phyloP scores from a whole-genome alignment of 352 stramenopile species.

The Phytophthora ramorum region DNA sequence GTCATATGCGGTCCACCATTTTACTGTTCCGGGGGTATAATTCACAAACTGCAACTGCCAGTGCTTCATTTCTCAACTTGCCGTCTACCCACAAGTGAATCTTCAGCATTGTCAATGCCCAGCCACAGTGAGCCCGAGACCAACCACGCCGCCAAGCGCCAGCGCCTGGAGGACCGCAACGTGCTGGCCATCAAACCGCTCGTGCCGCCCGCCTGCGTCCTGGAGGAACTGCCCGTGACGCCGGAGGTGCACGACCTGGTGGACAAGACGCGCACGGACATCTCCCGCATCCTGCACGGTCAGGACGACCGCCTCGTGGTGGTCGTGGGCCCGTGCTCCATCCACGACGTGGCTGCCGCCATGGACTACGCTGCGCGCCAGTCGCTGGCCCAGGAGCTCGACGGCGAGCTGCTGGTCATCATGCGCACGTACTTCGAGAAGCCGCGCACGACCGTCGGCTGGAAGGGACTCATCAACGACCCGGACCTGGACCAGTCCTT shows the following conservation, averaged over 20 bases:
- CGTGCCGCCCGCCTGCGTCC: slow-evolving; percentile 68
- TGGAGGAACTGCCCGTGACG: slow-evolving; percentile 80
- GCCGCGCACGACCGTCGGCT: slow-evolving; percentile 85
- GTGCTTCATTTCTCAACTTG: not conserved
- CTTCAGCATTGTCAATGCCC: not conserved
- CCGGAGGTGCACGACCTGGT: slow-evolving; percentile 74
- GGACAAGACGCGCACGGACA: slow-evolving; percentile 51
- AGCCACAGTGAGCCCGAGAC: slow-evolving; percentile 23
- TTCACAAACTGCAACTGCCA: not conserved
- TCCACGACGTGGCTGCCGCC: slow-evolving; percentile 77
- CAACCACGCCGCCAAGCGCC: slow-evolving; percentile 61
- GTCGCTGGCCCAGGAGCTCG: slow-evolving; percentile 56
- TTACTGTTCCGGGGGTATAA: not conserved
- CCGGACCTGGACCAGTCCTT: slow-evolving; percentile 84
- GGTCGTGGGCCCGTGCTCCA: slow-evolving; percentile 85
- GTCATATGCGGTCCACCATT: not conserved
- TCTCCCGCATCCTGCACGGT: slow-evolving; percentile 70
- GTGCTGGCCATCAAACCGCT: slow-evolving; percentile 77
- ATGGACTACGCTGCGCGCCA: slow-evolving; percentile 78
- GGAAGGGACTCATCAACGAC: slow-evolving; percentile 90
- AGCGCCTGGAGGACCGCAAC: slow-evolving; percentile 75
- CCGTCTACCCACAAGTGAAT: not conserved
- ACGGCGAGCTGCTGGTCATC: slow-evolving; percentile 77
- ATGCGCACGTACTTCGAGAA: slow-evolving; percentile 92
- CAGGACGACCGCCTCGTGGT: slow-evolving; percentile 77